phyloP scores from a whole-genome alignment of 108 stramenopile genomes.

The Skeletonema marinoi region DNA sequence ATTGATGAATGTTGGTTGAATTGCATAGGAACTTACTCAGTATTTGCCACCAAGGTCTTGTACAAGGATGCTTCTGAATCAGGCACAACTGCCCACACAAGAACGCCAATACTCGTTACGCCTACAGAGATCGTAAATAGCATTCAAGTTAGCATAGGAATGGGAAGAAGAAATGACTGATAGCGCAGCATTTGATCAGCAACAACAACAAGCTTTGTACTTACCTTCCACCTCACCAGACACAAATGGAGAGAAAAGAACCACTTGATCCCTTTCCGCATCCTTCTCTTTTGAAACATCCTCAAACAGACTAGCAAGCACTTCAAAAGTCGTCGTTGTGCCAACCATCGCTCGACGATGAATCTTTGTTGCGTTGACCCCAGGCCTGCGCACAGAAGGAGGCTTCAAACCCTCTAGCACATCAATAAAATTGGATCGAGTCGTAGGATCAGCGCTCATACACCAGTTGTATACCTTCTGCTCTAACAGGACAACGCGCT shows the following conservation, averaged over 20 bases:
- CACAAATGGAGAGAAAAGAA: slow-evolving; percentile 6
- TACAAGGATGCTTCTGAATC: slow-evolving; percentile 9
- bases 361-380: neutral
- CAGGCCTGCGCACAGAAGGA: neutral
- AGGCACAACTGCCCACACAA: slow-evolving; percentile 13
- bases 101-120: slow-evolving; percentile 7
- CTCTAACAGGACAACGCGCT: slow-evolving; percentile 3
- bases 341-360: slow-evolving; percentile 12
- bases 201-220: neutral
- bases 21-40: neutral
- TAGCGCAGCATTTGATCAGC: too few species aligned
- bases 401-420: slow-evolving; percentile 8
- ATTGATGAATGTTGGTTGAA: neutral
- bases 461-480: slow-evolving; percentile 9
- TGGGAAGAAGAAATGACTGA: too few species aligned
- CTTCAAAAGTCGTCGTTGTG: slow-evolving; percentile 1
- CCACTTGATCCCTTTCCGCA: neutral
- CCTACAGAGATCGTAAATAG: neutral
- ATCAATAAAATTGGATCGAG: slow-evolving; percentile 2
- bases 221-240: slow-evolving; percentile 13
- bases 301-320: slow-evolving; percentile 17
- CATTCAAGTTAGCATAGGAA: too few species aligned
- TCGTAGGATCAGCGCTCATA: neutral
- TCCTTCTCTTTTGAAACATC: slow-evolving; percentile 1
- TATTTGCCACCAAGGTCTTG: slow-evolving; percentile 16